A percentile compares a stretch with the other conserved stretches of the same genome.
Evolutionary conservation across 495 filamentous ascomycete species (phyloP).

Genomic region (Pseudoneurospora amorphoporcata): DNA sequence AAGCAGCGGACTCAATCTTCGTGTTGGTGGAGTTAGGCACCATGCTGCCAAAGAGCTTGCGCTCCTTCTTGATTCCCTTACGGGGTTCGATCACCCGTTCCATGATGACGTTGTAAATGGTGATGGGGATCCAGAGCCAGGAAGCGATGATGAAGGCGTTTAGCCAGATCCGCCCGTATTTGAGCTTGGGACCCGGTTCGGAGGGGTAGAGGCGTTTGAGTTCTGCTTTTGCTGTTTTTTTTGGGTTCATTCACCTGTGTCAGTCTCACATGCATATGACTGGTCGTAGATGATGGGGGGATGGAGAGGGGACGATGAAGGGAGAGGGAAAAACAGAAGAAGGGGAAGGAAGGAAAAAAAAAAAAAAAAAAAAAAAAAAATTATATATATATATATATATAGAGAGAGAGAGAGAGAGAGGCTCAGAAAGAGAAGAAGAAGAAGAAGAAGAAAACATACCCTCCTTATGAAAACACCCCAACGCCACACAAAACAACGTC

Average conservation of each 20-base stretch:
- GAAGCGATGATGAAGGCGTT: slow-evolving; percentile 3
- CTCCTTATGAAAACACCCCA: not conserved
- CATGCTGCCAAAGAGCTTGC: not conserved
- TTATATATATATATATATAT: too few species aligned
- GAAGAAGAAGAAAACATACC: not conserved
- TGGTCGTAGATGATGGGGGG: not conserved
- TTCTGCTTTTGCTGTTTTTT: slow-evolving; percentile 1
- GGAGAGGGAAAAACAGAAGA: too few species aligned
- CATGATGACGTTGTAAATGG: not conserved
- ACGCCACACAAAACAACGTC: not conserved
- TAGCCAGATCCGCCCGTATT: not conserved
- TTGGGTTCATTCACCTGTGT: not conserved
- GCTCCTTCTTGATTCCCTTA: not conserved
- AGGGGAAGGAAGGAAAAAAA: too few species aligned
- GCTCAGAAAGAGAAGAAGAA: not conserved
- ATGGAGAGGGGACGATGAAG: too few species aligned
- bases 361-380: too few species aligned
- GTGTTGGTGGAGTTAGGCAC: not conserved
- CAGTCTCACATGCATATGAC: too few species aligned
- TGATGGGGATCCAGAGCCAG: slow-evolving; percentile 1
- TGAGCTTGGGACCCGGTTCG: not conserved
- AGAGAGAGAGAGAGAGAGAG: too few species aligned
- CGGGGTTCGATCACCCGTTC: not conserved
- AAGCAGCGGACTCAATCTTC: not conserved
- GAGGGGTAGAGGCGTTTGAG: not conserved